Evolutionary conservation across 208 protist genomes (phyloP), one percentile per base, ranked within the genome.

Genomic region (Kentomonas sorsogonicus): DNA sequence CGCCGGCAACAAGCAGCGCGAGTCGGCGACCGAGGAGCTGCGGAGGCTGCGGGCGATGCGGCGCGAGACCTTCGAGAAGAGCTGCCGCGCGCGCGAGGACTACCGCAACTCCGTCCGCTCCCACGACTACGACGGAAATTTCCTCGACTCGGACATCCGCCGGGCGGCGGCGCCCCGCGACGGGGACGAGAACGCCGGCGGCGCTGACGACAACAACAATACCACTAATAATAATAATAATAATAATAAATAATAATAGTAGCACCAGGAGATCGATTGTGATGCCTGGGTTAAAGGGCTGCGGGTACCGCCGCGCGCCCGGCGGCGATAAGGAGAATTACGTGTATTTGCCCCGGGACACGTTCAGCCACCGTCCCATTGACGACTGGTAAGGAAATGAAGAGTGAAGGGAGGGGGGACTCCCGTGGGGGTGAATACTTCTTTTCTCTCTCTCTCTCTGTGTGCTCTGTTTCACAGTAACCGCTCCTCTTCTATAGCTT

Each of bases 291-390:
- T 54, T 77, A 29, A 69, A 70, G 33, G 79, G 83, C 20, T 69
- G 30, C 20, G 79, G 79, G 18, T 83, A 77, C 62, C 83, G 83
- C 6, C 72, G 72, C 46, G 78, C 64, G 31, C 69, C 75, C 41
- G 61, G 34, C 41, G 58, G 30, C 50, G 57, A 34, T 34, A 83
- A 55, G 34, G 60, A 74, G 45, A 68, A 77, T 26, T 91, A 91
- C 65, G 74, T 91, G 47, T 74, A 69, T 43, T 77, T 87, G 52
- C 79, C 83, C 16, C 69, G 72, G 7, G 79, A 86, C 38, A 75
- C 85, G 54, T 91, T 91, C 64, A 73, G 66, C 60, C 77, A 86
- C 58, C 67, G 69, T 22, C 26, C 54, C 0, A 72, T 84, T 10
- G 65, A 84, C 53, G 66, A 84, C 38, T 82, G 72, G 26, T 86